Base-by-base conservation (phyloP, 768 basidiomycete genomes). In the Mrakia frigida region DNA sequence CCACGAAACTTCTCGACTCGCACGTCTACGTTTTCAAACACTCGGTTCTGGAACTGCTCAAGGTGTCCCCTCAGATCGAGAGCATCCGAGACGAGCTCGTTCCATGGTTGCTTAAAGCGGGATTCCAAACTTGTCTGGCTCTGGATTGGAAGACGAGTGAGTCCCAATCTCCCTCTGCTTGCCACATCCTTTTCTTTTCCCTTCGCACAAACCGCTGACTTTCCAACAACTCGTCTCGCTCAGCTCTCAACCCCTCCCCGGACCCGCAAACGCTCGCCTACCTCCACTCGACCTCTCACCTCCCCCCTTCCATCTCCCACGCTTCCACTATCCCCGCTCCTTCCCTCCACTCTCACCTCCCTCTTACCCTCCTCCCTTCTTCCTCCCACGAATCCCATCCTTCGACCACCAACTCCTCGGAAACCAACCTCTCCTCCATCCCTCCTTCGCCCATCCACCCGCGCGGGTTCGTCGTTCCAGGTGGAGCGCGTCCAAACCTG, bases 11-110 rank as follows among this genome's bases (percentile, higher is more conserved):
- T 46, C 88, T 89, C 79, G 94, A 97, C 80, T 92, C 94, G 0
- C 94, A 97, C 82, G 91, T 96, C 43, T 97, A 96, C 80, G 89
- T 96, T 46, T 94, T 93, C 84, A 88, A 88, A 79, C 87, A 88
- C 77, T 87, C 88, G 25, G 86, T 96, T 11, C 85, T 97, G 35
- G 90, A 92, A 76, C 86, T 89, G 39, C 72, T 84, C 18, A 84
- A 84, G 6, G 87, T 89, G 79, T 78, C 68, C n/a, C 72, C 72
- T 7, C 77, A 78, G 59, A 86, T 94, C 59, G 90, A 92, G 70
- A 96, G 94, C 23, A 86, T 98, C 71, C 87, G 91, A 70, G 91
- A 95, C 82, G 93, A 97, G 77, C 92, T 97, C 80, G 82, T 98
- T 16, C 95, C 95, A 0, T 97, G 94, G 92, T 81, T 97, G 74